Percentiles rank a stretch among this genome's conserved stretches.
phyloP scores from a whole-genome alignment of 208 protist genomes.

The Crithidia sp. region DNA sequence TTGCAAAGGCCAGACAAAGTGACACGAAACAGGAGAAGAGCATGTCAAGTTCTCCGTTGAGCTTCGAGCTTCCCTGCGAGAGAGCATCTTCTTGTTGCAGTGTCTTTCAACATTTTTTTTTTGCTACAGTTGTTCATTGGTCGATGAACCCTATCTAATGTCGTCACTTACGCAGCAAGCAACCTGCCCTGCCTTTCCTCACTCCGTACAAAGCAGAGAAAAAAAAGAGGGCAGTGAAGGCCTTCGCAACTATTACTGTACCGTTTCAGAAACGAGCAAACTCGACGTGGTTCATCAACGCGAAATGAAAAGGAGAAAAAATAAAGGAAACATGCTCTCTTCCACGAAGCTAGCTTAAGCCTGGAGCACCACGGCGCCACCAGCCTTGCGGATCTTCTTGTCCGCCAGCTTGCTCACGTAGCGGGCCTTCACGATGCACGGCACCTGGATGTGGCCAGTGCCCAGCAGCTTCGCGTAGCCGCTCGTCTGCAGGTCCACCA shows the following conservation, averaged over 20 bases:
- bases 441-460: slow-evolving; percentile 98
- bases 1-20: no score
- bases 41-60: no score
- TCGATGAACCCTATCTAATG: no score
- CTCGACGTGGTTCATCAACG: background rate
- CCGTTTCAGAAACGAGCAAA: background rate
- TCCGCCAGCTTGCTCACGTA: slow-evolving; percentile 99
- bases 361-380: slow-evolving; percentile 98
- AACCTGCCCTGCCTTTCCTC: no score
- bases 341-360: slow-evolving; percentile 77
- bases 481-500: slow-evolving; percentile 97
- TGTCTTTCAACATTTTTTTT: no score
- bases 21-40: no score
- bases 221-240: slow-evolving; percentile 7
- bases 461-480: slow-evolving; percentile 99
- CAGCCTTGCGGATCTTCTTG: slow-evolving; percentile 99
- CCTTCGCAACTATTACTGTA: background rate
- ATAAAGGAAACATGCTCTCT: slow-evolving; percentile 17
- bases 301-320: slow-evolving; percentile 24
- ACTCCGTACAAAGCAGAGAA: background rate
- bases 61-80: no score
- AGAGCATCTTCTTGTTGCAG: no score
- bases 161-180: no score
- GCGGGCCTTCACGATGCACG: slow-evolving; percentile 99
- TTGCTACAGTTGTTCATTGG: no score